phyloP scores from a whole-genome alignment of 768 basidiomycete genomes.

The Suillus plorans region DNA sequence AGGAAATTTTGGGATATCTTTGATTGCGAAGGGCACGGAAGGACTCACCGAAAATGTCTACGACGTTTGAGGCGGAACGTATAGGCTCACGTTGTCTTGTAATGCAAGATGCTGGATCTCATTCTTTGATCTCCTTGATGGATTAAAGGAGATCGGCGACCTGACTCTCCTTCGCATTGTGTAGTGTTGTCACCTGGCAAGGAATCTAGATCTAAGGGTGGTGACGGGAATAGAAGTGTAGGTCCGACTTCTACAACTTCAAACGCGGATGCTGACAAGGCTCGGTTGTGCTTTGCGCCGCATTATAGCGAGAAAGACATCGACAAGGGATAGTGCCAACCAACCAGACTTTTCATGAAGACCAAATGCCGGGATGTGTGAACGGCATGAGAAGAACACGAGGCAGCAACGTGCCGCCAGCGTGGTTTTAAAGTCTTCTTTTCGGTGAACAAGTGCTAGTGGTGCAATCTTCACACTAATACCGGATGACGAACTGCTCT shows the following conservation, averaged over 20 bases:
- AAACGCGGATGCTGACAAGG: neutral
- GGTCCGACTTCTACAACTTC: neutral
- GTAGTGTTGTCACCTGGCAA: neutral
- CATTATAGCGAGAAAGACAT: neutral
- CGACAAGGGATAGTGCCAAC: neutral
- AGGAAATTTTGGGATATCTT: conserved; percentile 16
- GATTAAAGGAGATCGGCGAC: conserved; percentile 21
- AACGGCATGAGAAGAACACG: conserved; percentile 24
- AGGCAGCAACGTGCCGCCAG: conserved; percentile 19
- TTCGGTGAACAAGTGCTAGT: neutral
- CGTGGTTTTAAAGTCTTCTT: conserved; percentile 1
- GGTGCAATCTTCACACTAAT: neutral
- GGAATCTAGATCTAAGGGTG: conserved; percentile 2
- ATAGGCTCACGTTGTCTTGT: conserved; percentile 16
- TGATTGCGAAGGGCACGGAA: conserved; percentile 11
- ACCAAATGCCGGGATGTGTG: neutral
- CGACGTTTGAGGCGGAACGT: conserved; percentile 6
- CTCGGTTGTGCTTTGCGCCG: conserved; percentile 2
- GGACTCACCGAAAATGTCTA: neutral
- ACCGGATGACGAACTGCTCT: neutral
- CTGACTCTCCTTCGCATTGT: conserved; percentile 4
- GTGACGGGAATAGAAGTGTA: conserved; percentile 3
- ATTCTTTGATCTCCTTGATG: conserved; percentile 12
- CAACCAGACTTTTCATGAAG: neutral
- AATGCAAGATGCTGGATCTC: conserved; percentile 22